A percentile compares a stretch with the other conserved stretches of the same genome.
These are phyloP conservation scores for Panaeolus papilionaceus DNA, from an alignment of 768 basidiomycete species.

Conservation along the genomic window DNA sequence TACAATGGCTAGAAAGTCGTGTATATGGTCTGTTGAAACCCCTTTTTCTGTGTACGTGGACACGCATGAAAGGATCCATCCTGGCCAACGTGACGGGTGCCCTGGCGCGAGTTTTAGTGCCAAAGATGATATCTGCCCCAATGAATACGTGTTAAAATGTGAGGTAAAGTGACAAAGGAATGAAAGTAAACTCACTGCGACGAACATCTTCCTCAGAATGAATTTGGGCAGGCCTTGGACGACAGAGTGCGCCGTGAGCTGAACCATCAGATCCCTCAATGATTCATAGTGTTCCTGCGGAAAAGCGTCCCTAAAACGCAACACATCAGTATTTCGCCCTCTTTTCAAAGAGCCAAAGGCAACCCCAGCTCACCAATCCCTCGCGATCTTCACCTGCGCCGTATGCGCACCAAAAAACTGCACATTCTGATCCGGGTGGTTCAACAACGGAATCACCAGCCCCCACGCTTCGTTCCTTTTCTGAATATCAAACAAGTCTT, in stretches of 20 bases:
- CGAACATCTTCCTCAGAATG: constrained; percentile 87
- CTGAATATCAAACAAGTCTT: constrained; percentile 79
- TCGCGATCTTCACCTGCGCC: constrained; percentile 89
- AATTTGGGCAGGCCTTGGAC: constrained; percentile 64
- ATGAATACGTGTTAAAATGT: neutral
- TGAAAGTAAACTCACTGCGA: constrained; percentile 63
- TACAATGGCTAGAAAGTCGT: constrained; percentile 82
- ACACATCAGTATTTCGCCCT: constrained; percentile 17
- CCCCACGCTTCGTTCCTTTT: constrained; percentile 85
- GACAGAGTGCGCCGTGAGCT: constrained; percentile 72
- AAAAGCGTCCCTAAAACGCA: constrained; percentile 68
- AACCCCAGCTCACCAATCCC: constrained; percentile 75
- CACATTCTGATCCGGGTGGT: constrained; percentile 77
- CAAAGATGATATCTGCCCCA: constrained; percentile 65
- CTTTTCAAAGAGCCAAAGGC: neutral
- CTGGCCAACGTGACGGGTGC: constrained; percentile 68
- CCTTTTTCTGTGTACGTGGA: constrained; percentile 65
- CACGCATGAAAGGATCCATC: constrained; percentile 76
- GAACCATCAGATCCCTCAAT: constrained; percentile 71
- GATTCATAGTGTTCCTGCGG: constrained; percentile 62
- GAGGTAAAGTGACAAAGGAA: constrained; percentile 17
- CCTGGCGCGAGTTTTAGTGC: constrained; percentile 74
- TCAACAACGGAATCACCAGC: constrained; percentile 76
- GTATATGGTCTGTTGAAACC: constrained; percentile 61
- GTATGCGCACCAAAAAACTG: constrained; percentile 97